Conservation (phyloP, 2,329 filamentous ascomycete species). For the Emmonsiellopsis sp. region DNA sequence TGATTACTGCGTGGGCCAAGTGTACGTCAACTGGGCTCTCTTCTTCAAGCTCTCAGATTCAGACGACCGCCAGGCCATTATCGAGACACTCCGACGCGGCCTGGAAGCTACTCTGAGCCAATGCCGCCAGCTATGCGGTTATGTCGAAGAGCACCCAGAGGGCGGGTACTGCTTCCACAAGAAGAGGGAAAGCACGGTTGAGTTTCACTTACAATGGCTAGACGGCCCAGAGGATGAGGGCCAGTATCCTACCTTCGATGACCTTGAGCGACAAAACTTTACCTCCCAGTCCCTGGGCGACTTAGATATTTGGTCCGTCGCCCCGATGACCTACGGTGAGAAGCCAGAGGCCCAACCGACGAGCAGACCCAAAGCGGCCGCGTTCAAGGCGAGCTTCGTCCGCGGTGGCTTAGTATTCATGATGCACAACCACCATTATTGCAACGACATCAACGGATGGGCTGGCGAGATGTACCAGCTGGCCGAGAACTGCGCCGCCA, state of each 20-base stretch:
- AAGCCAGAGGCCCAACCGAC: constrained; percentile 31
- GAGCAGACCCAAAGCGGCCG: constrained; percentile 25
- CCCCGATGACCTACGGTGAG: constrained; percentile 33
- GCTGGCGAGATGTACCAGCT: constrained; percentile 30
- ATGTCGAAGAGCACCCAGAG: constrained; percentile 30
- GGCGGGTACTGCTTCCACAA: constrained; percentile 32
- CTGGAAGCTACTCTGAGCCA: constrained; percentile 32
- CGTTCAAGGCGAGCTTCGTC: constrained; percentile 37
- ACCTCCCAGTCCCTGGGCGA: constrained; percentile 24
- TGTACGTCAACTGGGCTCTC: constrained; percentile 32
- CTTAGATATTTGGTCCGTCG: constrained; percentile 25
- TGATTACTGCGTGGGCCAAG: constrained; percentile 19
- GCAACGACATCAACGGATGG: constrained; percentile 38
- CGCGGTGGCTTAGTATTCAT: constrained; percentile 35
- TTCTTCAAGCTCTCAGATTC: constrained; percentile 31
- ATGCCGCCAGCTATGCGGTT: constrained; percentile 29
- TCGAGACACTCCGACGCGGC: constrained; percentile 23
- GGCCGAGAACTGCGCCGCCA: constrained; percentile 35
- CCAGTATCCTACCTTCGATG: constrained; percentile 29
- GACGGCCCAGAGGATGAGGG: constrained; percentile 27
- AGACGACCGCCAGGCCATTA: constrained; percentile 19
- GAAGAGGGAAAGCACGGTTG: constrained; percentile 25
- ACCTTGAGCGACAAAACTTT: constrained; percentile 31
- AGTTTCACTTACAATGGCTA: constrained; percentile 31
- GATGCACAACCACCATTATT: constrained; percentile 37